Conservation (phyloP, 495 filamentous ascomycete genomes). For the Penicillium odoratum region DNA sequence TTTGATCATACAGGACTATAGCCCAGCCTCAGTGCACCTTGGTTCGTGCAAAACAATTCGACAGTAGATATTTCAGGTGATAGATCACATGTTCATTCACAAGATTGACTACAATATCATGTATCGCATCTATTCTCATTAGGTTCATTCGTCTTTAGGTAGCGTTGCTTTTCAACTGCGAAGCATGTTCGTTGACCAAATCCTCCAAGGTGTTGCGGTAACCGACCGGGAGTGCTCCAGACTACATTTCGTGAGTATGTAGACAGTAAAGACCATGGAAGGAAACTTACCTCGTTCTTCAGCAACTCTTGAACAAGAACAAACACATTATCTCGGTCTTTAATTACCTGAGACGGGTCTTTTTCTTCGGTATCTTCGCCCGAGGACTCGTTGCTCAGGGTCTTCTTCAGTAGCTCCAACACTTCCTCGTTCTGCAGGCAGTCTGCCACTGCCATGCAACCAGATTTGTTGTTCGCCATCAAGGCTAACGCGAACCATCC, state of each 20-base stretch:
- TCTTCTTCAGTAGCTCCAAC: conserved; percentile 47
- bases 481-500: conserved; percentile 74
- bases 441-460: conserved; percentile 50
- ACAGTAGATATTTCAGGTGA: neutral
- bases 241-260: conserved; percentile 26
- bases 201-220: conserved; percentile 31
- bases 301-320: conserved; percentile 62
- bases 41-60: too few species aligned
- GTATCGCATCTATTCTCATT: neutral
- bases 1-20: neutral
- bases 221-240: conserved; percentile 28
- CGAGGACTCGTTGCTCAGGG: conserved; percentile 40
- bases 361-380: conserved; percentile 17
- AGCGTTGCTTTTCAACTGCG: conserved; percentile 18
- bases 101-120: neutral
- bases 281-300: conserved; percentile 46
- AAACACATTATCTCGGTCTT: conserved; percentile 64
- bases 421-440: conserved; percentile 51
- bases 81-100: neutral
- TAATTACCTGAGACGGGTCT: conserved; percentile 32
- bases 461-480: conserved; percentile 56
- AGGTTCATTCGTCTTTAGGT: conserved; percentile 3
- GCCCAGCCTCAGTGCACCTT: too few species aligned
- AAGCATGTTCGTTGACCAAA: conserved; percentile 28
- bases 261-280: neutral